These are phyloP conservation scores for Colletotrichum limetticola DNA, from an alignment of 2,329 filamentous ascomycete species.

Conservation along the genomic window DNA sequence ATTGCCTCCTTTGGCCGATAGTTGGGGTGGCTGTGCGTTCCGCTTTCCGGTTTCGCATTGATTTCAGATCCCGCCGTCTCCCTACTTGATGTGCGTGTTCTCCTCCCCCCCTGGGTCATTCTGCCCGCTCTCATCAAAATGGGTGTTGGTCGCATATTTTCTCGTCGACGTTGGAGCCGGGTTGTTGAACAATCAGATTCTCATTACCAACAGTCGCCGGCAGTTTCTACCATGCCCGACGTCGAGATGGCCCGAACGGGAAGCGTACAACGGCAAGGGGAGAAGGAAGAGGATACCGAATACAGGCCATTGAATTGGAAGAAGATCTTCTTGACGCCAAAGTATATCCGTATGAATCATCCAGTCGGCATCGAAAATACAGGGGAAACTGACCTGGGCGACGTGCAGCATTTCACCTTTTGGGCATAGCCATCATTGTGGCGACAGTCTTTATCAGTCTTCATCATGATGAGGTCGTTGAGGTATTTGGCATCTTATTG, in stretches of 20 bases:
- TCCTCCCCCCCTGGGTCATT: neutral
- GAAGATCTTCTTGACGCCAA: slow-evolving; percentile 43
- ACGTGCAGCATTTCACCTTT: slow-evolving; percentile 39
- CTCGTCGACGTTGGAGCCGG: neutral
- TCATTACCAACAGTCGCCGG: slow-evolving; percentile 7
- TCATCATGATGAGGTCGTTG: slow-evolving; percentile 51
- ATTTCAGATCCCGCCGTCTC: slow-evolving; percentile 34
- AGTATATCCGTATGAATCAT: slow-evolving; percentile 43
- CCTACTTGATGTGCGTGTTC: slow-evolving; percentile 1
- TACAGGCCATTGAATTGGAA: slow-evolving; percentile 49
- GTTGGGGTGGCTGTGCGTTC: slow-evolving; percentile 32
- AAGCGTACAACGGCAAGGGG: neutral
- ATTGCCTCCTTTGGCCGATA: slow-evolving; percentile 26
- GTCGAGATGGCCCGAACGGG: slow-evolving; percentile 29
- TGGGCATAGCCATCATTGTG: slow-evolving; percentile 43
- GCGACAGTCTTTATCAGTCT: slow-evolving; percentile 47
- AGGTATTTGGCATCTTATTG: slow-evolving; percentile 34
- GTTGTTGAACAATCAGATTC: neutral
- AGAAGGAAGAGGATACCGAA: slow-evolving; percentile 41
- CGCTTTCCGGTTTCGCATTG: slow-evolving; percentile 35
- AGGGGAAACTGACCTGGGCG: neutral
- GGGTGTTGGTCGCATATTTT: slow-evolving; percentile 10
- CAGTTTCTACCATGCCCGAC: slow-evolving; percentile 23
- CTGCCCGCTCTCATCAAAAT: slow-evolving; percentile 16
- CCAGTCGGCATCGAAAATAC: neutral